These are phyloP conservation scores for Talaromyces proteolyticus DNA, from an alignment of 495 filamentous ascomycete genomes.

Conservation along the genomic window DNA sequence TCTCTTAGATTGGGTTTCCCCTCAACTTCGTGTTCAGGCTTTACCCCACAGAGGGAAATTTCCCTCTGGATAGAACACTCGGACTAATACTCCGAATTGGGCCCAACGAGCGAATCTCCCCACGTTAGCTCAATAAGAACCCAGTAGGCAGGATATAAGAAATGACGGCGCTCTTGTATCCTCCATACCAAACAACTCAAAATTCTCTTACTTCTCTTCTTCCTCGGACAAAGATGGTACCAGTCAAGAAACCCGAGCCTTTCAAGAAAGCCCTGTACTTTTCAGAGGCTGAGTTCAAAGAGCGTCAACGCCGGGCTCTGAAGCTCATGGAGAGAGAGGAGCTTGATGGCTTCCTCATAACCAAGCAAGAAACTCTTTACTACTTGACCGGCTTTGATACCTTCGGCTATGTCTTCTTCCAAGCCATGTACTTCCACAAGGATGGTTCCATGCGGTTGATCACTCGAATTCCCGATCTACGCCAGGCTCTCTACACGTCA, in stretches of 20 bases:
- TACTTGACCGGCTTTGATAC: conserved; percentile 20
- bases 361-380: conserved; percentile 20
- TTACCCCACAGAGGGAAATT: background rate
- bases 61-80: background rate
- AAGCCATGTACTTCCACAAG: conserved; percentile 19
- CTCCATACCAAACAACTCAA: background rate
- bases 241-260: conserved; percentile 12
- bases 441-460: conserved; percentile 17
- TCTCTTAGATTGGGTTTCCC: background rate
- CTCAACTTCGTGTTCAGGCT: background rate
- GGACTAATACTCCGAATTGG: background rate
- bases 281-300: conserved; percentile 11
- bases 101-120: background rate
- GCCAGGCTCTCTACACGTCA: conserved; percentile 19
- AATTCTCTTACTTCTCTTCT: background rate
- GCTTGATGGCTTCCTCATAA: conserved; percentile 19
- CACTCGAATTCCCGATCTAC: conserved; percentile 17
- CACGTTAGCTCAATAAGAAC: background rate
- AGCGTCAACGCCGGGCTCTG: conserved; percentile 9
- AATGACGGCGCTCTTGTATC: background rate
- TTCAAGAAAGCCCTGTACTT: conserved; percentile 18
- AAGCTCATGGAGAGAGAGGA: conserved; percentile 17
- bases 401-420: conserved; percentile 22
- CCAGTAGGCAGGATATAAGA: background rate
- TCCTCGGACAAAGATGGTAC: conserved; percentile 8